Evolutionary conservation across 1,139 yeast species (phyloP).

Genomic region (Sugiyamaella castrensis): DNA sequence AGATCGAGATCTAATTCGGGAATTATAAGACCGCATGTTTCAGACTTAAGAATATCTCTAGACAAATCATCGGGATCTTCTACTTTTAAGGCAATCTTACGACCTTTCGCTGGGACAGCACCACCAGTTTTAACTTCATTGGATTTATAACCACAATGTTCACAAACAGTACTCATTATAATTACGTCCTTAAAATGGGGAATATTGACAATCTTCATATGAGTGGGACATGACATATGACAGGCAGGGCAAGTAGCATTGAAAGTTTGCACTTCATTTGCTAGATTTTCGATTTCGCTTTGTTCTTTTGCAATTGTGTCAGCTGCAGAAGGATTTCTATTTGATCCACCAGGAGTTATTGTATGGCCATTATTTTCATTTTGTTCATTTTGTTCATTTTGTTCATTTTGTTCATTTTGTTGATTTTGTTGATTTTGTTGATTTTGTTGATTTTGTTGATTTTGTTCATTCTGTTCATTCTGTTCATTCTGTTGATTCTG

Average conservation of each 20-base stretch:
- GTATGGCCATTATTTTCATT: neutral
- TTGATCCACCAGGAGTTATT: slow-evolving; percentile 30
- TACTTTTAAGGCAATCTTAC: slow-evolving; percentile 65
- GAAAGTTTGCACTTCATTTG: slow-evolving; percentile 90
- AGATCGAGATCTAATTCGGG: slow-evolving; percentile 91
- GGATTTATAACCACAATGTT: slow-evolving; percentile 90
- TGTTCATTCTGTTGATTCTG: slow-evolving; percentile 50
- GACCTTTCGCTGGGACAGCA: slow-evolving; percentile 84
- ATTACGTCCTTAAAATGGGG: slow-evolving; percentile 98
- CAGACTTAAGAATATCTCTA: slow-evolving; percentile 91
- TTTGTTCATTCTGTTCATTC: slow-evolving; percentile 47
- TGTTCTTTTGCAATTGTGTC: slow-evolving; percentile 38
- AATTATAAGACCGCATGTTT: slow-evolving; percentile 78
- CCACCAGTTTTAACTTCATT: slow-evolving; percentile 99
- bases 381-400: slow-evolving; percentile 35
- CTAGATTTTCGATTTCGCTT: slow-evolving; percentile 74
- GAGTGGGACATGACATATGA: slow-evolving; percentile 75
- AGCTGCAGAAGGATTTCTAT: slow-evolving; percentile 27
- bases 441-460: slow-evolving; percentile 28
- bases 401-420: slow-evolving; percentile 53
- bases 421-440: no score
- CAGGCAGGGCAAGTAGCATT: slow-evolving; percentile 92
- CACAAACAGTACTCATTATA: slow-evolving; percentile 93
- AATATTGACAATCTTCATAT: slow-evolving; percentile 93
- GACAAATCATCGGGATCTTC: slow-evolving; percentile 93